Evolutionary conservation across 1,284 basidiomycete genomes (phyloP).

Genomic region (Vanrija sp.): DNA sequence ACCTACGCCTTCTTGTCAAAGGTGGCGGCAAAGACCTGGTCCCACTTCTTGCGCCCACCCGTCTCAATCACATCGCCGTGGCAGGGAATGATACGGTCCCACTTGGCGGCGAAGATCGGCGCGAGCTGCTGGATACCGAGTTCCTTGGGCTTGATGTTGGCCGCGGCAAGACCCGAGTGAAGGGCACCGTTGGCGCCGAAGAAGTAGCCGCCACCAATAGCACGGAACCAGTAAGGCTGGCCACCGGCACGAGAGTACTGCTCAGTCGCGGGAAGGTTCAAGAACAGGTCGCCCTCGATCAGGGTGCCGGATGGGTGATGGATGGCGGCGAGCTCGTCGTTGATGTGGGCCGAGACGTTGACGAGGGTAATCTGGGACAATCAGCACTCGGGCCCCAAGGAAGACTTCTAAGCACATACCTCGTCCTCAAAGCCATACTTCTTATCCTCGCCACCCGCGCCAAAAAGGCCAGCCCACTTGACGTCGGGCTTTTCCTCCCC

Average conservation of each 20-base stretch:
- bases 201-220: slow-evolving; percentile 25
- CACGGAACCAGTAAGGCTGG: slow-evolving; percentile 49
- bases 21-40: slow-evolving; percentile 29
- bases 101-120: slow-evolving; percentile 55
- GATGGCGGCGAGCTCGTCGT: slow-evolving; percentile 85
- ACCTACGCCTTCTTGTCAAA: too few species aligned
- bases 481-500: slow-evolving; percentile 49
- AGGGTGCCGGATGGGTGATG: slow-evolving; percentile 74
- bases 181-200: slow-evolving; percentile 60
- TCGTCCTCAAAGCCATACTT: slow-evolving; percentile 79
- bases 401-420: slow-evolving; percentile 49
- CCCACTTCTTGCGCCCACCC: slow-evolving; percentile 65
- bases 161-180: slow-evolving; percentile 58
- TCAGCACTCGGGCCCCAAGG: neutral
- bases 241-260: slow-evolving; percentile 62
- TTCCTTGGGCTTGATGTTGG: slow-evolving; percentile 60
- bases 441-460: slow-evolving; percentile 41
- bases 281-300: slow-evolving; percentile 80
- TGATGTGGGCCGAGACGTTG: slow-evolving; percentile 75
- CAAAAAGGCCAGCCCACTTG: slow-evolving; percentile 48
- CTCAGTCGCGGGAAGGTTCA: slow-evolving; percentile 83
- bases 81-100: slow-evolving; percentile 83
- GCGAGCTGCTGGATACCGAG: slow-evolving; percentile 30
- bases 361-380: slow-evolving; percentile 47
- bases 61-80: slow-evolving; percentile 82